Percentiles rank a stretch among this genome's conserved stretches.
phyloP scores from a whole-genome alignment of 345 rosid species.

The Psidium friedrichsthalianum region DNA sequence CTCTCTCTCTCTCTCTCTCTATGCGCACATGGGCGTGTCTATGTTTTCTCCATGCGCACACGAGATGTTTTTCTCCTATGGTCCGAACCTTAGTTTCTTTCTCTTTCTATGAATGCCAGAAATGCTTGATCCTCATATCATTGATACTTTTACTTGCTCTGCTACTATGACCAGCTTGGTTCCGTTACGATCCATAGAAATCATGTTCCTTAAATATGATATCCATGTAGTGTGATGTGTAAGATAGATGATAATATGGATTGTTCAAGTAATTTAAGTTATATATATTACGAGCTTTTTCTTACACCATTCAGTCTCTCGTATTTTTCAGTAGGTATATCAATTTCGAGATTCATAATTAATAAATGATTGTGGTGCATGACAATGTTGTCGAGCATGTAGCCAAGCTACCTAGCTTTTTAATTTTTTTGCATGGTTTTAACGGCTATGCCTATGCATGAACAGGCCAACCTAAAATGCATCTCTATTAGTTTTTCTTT shows the following conservation, averaged over 20 bases:
- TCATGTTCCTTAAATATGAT: not conserved
- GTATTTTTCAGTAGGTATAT: not conserved
- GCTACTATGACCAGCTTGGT: not conserved
- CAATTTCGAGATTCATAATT: not conserved
- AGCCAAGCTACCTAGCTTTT: not conserved
- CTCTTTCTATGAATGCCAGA: not conserved
- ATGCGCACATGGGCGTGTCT: not conserved
- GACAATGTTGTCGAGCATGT: not conserved
- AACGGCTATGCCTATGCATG: not conserved
- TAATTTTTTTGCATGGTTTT: not conserved
- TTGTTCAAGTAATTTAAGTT: not conserved
- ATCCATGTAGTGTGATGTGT: not conserved
- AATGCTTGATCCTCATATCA: not conserved
- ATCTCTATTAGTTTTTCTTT: not conserved
- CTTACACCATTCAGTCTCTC: not conserved
- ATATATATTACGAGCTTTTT: not conserved
- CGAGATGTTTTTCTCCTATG: not conserved
- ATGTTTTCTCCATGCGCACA: not conserved
- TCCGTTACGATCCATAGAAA: not conserved
- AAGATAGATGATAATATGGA: not conserved
- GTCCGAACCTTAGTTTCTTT: not conserved
- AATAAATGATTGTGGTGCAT: not conserved
- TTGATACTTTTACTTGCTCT: not conserved
- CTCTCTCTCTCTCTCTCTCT: not conserved
- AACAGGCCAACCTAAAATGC: not conserved